A percentile compares a stretch with the other conserved stretches of the same genome.
Conservation (phyloP, 2,329 filamentous ascomycete species). For the Talaromyces islandicus region DNA sequence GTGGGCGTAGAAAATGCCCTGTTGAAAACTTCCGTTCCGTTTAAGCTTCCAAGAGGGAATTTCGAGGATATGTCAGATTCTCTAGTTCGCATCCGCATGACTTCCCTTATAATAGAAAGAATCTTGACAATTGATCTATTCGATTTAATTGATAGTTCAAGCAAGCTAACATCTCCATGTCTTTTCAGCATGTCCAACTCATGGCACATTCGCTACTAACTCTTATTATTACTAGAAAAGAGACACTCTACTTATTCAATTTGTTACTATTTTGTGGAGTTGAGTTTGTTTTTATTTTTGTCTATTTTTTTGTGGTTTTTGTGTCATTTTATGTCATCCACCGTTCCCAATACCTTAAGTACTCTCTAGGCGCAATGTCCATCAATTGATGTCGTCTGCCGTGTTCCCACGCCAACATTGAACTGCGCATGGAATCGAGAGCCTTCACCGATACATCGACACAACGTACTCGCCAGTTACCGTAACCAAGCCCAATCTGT, state of each 20-base stretch:
- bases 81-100: background rate
- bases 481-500: background rate
- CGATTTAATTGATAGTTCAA: background rate
- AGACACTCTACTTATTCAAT: too few relatives aligned
- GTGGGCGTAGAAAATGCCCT: background rate
- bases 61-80: background rate
- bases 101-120: too few relatives aligned
- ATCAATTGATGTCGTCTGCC: background rate
- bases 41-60: background rate
- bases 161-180: background rate
- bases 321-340: background rate
- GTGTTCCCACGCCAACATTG: background rate
- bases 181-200: background rate
- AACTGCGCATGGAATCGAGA: background rate
- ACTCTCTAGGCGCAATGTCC: too few relatives aligned
- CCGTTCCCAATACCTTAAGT: background rate
- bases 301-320: background rate
- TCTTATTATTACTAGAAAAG: background rate
- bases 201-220: background rate
- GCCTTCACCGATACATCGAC: background rate
- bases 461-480: background rate
- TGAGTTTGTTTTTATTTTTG: background rate
- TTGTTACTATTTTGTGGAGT: background rate
- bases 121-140: too few relatives aligned
- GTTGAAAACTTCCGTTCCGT: background rate